Percentiles rank a stretch among this genome's conserved stretches.
Evolutionary conservation across 1,139 yeast genomes (phyloP).

Genomic region (Sugiyamaella sp.): DNA sequence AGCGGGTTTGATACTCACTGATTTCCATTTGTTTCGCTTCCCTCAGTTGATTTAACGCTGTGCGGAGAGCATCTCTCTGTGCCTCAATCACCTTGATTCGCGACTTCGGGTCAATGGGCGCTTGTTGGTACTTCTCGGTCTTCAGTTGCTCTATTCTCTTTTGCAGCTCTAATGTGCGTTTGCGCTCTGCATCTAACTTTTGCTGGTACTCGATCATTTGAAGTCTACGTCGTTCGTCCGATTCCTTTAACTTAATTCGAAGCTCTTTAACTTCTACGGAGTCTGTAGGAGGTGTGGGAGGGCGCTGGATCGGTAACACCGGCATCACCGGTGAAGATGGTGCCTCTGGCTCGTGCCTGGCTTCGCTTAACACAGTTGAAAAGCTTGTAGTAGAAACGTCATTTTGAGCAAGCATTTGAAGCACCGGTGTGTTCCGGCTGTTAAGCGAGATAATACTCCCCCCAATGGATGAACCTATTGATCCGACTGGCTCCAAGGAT

Average conservation of each 20-base stretch:
- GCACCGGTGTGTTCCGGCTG: conserved; percentile 5
- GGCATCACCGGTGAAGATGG: conserved; percentile 7
- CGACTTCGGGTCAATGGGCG: conserved; percentile 32
- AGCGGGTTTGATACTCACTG: conserved; percentile 27
- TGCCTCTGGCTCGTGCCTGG: neutral
- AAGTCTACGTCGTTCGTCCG: conserved; percentile 35
- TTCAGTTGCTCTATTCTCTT: conserved; percentile 30
- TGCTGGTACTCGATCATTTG: conserved; percentile 38
- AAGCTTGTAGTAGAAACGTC: neutral
- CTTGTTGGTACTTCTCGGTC: conserved; percentile 32
- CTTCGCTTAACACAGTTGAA: neutral
- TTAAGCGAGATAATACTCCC: conserved; percentile 10
- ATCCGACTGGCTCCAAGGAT: conserved; percentile 6
- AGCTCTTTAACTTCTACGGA: conserved; percentile 26
- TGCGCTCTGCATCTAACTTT: conserved; percentile 37
- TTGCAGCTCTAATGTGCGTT: conserved; percentile 34
- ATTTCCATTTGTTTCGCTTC: conserved; percentile 44
- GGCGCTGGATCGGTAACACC: neutral
- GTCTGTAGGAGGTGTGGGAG: conserved; percentile 11
- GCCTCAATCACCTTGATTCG: conserved; percentile 37
- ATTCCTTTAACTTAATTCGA: conserved; percentile 31
- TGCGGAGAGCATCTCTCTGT: conserved; percentile 64
- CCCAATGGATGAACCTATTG: conserved; percentile 1
- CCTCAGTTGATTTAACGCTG: conserved; percentile 48
- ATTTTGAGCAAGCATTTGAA: conserved; percentile 5